Evolutionary conservation across 2,329 filamentous ascomycete genomes (phyloP).

Genomic region (Aspergillus niger): DNA sequence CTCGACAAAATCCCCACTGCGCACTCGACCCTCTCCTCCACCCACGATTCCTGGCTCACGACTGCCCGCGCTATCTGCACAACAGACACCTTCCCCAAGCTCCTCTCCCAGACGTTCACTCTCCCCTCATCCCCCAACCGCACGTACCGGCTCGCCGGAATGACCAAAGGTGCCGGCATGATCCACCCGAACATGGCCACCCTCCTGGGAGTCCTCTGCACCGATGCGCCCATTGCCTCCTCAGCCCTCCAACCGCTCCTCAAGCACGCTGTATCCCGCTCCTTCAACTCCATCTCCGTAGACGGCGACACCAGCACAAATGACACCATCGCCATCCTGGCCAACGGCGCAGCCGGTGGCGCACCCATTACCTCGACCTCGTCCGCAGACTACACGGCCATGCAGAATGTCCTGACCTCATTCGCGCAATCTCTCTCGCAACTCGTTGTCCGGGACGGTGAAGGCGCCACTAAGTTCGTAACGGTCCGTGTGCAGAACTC

Average conservation of each 20-base stretch:
- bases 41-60: constrained; percentile 82
- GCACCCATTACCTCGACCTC: constrained; percentile 56
- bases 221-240: constrained; percentile 78
- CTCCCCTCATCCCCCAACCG: constrained; percentile 76
- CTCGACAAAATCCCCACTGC: constrained; percentile 77
- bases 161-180: constrained; percentile 98
- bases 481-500: constrained; percentile 82
- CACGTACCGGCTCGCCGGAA: constrained; percentile 84
- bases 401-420: constrained; percentile 69
- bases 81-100: constrained; percentile 97
- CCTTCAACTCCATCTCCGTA: constrained; percentile 95
- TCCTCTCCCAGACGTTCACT: constrained; percentile 79
- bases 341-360: constrained; percentile 88
- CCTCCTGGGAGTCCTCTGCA: constrained; percentile 85
- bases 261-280: constrained; percentile 72
- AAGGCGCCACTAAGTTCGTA: constrained; percentile 97
- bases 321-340: constrained; percentile 91
- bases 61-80: constrained; percentile 94
- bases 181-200: constrained; percentile 99
- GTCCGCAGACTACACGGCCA: constrained; percentile 67
- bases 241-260: constrained; percentile 69
- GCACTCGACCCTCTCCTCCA: constrained; percentile 67
- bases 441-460: constrained; percentile 91
- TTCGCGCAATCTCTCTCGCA: constrained; percentile 86
- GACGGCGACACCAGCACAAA: constrained; percentile 98